These are phyloP conservation scores for Zygotorulaspora mrakii DNA, from an alignment of 1,139 yeast species.

Conservation along the genomic window DNA sequence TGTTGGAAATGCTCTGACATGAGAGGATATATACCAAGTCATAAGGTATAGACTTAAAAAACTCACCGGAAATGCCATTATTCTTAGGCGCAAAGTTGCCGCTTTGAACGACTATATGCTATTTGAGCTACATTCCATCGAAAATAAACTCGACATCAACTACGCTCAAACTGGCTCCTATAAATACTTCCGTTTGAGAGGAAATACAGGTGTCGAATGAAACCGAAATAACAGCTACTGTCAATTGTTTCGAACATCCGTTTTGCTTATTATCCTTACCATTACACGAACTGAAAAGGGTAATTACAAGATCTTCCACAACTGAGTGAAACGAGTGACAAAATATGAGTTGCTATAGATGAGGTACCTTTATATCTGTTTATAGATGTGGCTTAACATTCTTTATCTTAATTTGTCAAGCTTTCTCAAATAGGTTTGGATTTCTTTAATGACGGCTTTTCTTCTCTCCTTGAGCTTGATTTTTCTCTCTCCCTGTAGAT, in stretches of 20 bases:
- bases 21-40: no score
- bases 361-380: not conserved
- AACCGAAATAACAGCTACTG: no score
- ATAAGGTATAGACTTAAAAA: no score
- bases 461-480: slow-evolving; percentile 53
- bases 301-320: slow-evolving; percentile 1
- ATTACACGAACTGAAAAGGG: slow-evolving; percentile 9
- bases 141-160: no score
- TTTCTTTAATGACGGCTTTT: slow-evolving; percentile 54
- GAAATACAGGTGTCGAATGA: no score
- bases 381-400: not conserved
- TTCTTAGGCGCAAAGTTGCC: no score
- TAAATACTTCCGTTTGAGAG: no score
- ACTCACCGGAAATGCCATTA: no score
- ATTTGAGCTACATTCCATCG: no score
- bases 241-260: not conserved
- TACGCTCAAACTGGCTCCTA: no score
- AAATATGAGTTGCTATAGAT: not conserved
- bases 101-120: no score
- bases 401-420: slow-evolving; percentile 46
- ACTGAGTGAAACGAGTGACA: not conserved
- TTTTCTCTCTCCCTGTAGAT: slow-evolving; percentile 40
- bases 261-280: not conserved
- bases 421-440: slow-evolving; percentile 57
- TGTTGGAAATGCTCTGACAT: slow-evolving; percentile 1